A percentile compares a stretch with the other conserved stretches of the same genome.
These are phyloP conservation scores for Lasiosphaeria ovina DNA, from an alignment of 495 filamentous ascomycete genomes.

Conservation along the genomic window DNA sequence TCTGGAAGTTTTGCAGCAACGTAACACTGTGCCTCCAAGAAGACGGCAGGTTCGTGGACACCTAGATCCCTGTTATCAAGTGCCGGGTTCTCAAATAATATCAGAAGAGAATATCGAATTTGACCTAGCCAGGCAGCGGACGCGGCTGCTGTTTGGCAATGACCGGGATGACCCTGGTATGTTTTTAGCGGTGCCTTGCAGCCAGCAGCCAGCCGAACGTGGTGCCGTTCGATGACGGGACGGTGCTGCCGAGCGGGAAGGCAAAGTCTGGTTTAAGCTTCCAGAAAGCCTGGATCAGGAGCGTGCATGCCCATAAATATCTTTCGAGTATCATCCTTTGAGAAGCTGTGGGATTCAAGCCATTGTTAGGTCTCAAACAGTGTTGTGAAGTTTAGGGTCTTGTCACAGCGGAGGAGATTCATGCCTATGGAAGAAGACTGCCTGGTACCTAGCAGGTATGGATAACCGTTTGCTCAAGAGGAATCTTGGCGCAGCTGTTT, in stretches of 20 bases:
- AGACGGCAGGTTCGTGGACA: no score
- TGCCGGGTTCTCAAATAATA: no score
- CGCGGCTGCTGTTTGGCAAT: not conserved
- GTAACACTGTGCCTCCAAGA: no score
- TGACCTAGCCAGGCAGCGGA: not conserved
- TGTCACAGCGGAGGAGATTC: no score
- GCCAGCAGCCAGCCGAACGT: not conserved
- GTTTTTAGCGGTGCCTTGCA: not conserved
- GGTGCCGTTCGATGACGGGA: no score
- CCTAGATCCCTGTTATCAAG: no score
- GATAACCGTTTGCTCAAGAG: not conserved
- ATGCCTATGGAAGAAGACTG: not conserved
- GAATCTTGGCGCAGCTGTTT: not conserved
- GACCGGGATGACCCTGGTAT: not conserved
- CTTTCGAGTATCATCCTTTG: no score
- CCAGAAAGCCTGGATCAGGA: not conserved
- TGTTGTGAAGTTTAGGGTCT: not conserved
- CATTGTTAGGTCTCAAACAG: not conserved
- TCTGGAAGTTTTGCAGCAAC: no score
- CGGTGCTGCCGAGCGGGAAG: not conserved
- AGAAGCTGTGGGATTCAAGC: not conserved
- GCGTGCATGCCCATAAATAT: no score
- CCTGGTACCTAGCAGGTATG: not conserved
- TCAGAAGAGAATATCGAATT: not conserved
- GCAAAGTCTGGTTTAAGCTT: conserved; percentile 2